These are phyloP conservation scores for Salix purpurea DNA, from an alignment of 345 rosid genomes.

Conservation along the genomic window DNA sequence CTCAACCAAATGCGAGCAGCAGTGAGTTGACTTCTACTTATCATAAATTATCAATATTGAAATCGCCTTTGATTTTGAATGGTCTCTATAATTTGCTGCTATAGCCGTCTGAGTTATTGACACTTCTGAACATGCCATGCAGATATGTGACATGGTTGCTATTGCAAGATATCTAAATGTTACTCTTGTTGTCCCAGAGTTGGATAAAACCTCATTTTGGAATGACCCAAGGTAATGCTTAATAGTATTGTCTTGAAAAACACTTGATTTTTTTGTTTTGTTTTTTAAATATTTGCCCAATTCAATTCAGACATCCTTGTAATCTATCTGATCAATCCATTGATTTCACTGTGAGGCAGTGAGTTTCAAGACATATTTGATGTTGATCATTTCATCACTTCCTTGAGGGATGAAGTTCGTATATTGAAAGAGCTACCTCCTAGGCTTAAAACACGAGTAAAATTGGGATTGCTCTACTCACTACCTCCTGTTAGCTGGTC, in stretches of 20 bases:
- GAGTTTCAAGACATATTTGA: slow-evolving; percentile 93
- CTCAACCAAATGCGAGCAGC: slow-evolving; percentile 99
- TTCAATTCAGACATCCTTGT: slow-evolving; percentile 5
- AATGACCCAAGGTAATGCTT: slow-evolving; percentile 72
- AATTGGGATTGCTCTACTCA: slow-evolving; percentile 55
- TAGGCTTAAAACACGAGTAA: slow-evolving; percentile 67
- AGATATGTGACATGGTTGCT: slow-evolving; percentile 98
- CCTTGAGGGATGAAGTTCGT: slow-evolving; percentile 91
- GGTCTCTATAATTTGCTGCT: not conserved
- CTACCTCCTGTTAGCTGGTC: slow-evolving; percentile 97
- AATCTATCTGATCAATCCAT: slow-evolving; percentile 7
- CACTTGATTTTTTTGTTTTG: too few species aligned
- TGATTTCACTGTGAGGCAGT: slow-evolving; percentile 35
- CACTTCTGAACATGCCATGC: slow-evolving; percentile 24
- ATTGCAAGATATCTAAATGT: slow-evolving; percentile 84
- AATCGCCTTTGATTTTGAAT: not conserved
- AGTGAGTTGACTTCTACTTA: slow-evolving; percentile 40
- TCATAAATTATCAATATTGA: slow-evolving; percentile 1
- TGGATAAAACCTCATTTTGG: slow-evolving; percentile 96
- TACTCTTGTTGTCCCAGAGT: slow-evolving; percentile 86
- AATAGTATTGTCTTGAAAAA: not conserved
- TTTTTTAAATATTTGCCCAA: not conserved
- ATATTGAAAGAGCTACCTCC: slow-evolving; percentile 79
- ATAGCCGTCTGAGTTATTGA: not conserved
- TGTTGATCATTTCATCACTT: slow-evolving; percentile 78